Evolutionary conservation across 352 stramenopile genomes (phyloP).

Genomic region (Globisporangium takayamanum): DNA sequence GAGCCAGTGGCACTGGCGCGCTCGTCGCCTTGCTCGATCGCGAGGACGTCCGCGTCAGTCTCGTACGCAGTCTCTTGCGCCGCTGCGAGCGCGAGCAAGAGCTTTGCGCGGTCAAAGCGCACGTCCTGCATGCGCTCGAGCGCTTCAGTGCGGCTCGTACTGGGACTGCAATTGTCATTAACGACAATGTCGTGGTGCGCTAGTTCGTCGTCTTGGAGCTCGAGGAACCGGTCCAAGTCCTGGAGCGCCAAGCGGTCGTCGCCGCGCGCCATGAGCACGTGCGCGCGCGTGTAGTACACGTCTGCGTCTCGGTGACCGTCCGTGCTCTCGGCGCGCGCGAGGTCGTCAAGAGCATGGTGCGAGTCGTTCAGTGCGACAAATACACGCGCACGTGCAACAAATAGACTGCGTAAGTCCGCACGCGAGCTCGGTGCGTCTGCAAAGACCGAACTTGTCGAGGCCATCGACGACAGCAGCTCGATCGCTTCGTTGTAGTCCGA

Average conservation of each 20-base stretch:
- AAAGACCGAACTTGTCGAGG: background rate
- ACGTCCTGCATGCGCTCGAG: conserved; percentile 39
- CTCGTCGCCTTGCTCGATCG: conserved; percentile 37
- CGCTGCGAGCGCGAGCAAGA: conserved; percentile 44
- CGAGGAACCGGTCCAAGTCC: conserved; percentile 63
- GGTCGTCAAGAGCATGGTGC: conserved; percentile 41
- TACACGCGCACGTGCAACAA: conserved; percentile 48
- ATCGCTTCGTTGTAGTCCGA: conserved; percentile 66
- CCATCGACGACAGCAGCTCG: conserved; percentile 4
- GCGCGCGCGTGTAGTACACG: conserved; percentile 55
- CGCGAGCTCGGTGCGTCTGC: background rate
- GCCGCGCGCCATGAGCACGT: conserved; percentile 40
- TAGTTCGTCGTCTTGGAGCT: conserved; percentile 57
- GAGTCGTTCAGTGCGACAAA: conserved; percentile 52
- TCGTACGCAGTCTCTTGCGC: conserved; percentile 39
- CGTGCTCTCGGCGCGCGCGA: conserved; percentile 34
- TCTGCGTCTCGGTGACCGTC: conserved; percentile 45
- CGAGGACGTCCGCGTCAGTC: conserved; percentile 38
- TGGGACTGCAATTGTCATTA: background rate
- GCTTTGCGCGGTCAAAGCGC: conserved; percentile 46
- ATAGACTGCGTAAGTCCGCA: conserved; percentile 34
- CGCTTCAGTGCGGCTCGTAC: conserved; percentile 10
- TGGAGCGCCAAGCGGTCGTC: conserved; percentile 38
- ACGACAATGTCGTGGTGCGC: conserved; percentile 17
- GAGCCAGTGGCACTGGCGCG: background rate